Conservation (phyloP, 805 yeast genomes). For the Tetrapisispora fleetii region DNA sequence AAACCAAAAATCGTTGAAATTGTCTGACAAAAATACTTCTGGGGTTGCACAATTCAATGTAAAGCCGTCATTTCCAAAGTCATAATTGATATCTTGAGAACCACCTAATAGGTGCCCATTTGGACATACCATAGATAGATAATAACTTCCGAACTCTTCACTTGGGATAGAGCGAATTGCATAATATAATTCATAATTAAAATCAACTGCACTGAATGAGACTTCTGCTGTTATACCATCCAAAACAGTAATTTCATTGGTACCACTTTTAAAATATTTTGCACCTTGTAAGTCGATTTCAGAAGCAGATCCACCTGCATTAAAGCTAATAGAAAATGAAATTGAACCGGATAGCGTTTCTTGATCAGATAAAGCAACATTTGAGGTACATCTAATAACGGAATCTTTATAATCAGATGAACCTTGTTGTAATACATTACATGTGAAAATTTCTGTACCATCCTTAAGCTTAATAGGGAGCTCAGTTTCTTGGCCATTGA, state of each 20-base stretch:
- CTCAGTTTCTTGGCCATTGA: conserved; percentile 15
- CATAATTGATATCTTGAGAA: conserved; percentile 18
- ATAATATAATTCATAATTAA: conserved; percentile 12
- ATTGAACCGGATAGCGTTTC: conserved; percentile 23
- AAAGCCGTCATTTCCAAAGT: conserved; percentile 26
- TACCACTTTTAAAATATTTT: conserved; percentile 21
- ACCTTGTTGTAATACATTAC: conserved; percentile 31
- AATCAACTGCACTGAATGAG: conserved; percentile 16
- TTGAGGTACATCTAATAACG: conserved; percentile 24
- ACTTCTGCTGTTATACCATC: conserved; percentile 20
- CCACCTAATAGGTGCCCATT: conserved; percentile 25
- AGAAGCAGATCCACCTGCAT: conserved; percentile 29
- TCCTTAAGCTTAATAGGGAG: conserved; percentile 15
- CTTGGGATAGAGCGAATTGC: conserved; percentile 28
- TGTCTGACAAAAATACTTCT: conserved; percentile 17
- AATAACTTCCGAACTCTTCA: conserved; percentile 26
- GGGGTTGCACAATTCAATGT: conserved; percentile 29
- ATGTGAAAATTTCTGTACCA: conserved; percentile 23
- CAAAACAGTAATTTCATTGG: conserved; percentile 20
- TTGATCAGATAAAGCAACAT: conserved; percentile 11
- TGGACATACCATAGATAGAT: conserved; percentile 28
- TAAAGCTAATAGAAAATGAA: conserved; percentile 24
- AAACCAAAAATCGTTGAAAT: conserved; percentile 30
- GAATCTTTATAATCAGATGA: conserved; percentile 26
- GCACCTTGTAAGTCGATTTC: conserved; percentile 28